phyloP scores from a whole-genome alignment of 148 eudicot species.

The Beta vulgaris region DNA sequence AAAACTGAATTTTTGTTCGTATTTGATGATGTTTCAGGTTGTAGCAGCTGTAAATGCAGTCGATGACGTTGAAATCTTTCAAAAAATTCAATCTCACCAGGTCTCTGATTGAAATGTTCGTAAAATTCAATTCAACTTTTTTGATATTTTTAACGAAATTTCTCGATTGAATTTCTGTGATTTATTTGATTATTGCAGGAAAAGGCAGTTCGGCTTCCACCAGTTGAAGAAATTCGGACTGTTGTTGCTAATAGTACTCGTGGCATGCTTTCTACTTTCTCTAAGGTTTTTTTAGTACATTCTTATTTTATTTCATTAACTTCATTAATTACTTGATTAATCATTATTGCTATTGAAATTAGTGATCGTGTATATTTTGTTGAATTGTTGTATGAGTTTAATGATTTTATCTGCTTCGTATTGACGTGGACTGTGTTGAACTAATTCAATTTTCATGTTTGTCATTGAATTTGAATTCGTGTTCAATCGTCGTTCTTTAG shows the following conservation, averaged over 20 bases:
- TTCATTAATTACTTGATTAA: too few relatives aligned
- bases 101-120: conserved; percentile 10
- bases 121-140: neutral
- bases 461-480: neutral
- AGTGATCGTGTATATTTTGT: too few relatives aligned
- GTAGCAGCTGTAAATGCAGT: conserved; percentile 38
- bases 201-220: conserved; percentile 81
- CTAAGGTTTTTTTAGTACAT: conserved; percentile 60
- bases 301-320: neutral
- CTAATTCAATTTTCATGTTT: too few relatives aligned
- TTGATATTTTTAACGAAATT: neutral
- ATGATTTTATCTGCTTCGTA: neutral
- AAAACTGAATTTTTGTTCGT: neutral
- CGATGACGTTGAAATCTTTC: conserved; percentile 40
- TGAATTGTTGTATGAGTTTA: neutral
- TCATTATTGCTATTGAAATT: too few relatives aligned
- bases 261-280: conserved; percentile 84
- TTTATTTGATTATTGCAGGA: conserved; percentile 41
- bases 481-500: neutral
- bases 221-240: conserved; percentile 64
- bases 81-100: conserved; percentile 84
- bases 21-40: conserved; percentile 27
- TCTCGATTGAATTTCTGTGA: neutral
- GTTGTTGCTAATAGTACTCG: conserved; percentile 61
- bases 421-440: neutral